phyloP scores from a whole-genome alignment of 1,139 yeast genomes.

The Suhomyces atakaporum region DNA sequence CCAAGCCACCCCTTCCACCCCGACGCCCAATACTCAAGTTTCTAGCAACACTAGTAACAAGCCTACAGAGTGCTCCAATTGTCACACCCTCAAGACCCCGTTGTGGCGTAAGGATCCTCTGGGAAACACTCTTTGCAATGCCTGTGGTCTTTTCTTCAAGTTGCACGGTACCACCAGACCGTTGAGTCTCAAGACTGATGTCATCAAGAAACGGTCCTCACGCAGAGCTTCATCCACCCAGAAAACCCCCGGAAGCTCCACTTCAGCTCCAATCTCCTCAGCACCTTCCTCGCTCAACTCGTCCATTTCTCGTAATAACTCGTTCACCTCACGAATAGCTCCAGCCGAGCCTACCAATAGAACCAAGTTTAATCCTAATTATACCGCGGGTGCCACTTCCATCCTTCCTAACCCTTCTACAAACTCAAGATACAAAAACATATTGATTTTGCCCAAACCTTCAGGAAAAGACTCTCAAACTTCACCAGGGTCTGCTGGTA shows the following conservation, averaged over 20 bases:
- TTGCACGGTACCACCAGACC: conserved; percentile 63
- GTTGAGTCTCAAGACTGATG: conserved; percentile 54
- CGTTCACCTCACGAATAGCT: conserved; percentile 11
- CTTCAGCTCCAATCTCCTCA: conserved; percentile 9
- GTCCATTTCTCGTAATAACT: conserved; percentile 11
- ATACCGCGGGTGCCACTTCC: conserved; percentile 14
- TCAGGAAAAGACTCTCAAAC: conserved; percentile 15
- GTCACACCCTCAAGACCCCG: conserved; percentile 59
- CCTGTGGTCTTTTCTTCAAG: conserved; percentile 59
- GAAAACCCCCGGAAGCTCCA: conserved; percentile 4
- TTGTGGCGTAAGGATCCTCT: conserved; percentile 59
- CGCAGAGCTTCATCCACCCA: conserved; percentile 26
- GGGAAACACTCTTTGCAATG: conserved; percentile 61
- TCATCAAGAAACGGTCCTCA: conserved; percentile 55
- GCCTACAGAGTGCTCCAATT: conserved; percentile 46
- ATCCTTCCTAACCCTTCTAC: conserved; percentile 11
- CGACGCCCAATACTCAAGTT: no score
- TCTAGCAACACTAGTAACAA: no score
- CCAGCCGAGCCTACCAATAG: conserved; percentile 11
- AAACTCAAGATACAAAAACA: conserved; percentile 35
- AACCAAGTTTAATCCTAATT: conserved; percentile 17
- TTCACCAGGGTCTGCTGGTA: conserved; percentile 11
- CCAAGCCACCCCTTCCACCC: conserved; percentile 6
- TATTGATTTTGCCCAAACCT: conserved; percentile 49
- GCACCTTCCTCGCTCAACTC: conserved; percentile 2